Evolutionary conservation across 1,284 basidiomycete genomes (phyloP).

Genomic region (Moesziomyces antarcticus): DNA sequence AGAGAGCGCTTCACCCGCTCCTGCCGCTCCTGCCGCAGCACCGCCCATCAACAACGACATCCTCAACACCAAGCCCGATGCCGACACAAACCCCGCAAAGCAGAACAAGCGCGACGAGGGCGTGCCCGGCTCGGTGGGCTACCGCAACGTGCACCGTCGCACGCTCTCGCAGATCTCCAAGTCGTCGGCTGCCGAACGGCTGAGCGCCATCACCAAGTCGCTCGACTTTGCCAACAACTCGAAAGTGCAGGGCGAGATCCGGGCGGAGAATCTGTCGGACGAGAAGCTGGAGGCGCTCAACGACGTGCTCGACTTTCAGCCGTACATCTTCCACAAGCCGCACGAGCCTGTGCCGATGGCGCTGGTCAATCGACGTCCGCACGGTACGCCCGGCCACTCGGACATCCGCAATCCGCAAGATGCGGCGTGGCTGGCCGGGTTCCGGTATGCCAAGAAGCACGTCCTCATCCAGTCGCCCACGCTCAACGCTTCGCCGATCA

Average conservation of each 20-base stretch:
- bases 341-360: constrained; percentile 76
- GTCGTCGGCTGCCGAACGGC: constrained; percentile 54
- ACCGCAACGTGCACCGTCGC: constrained; percentile 47
- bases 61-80: constrained; percentile 7
- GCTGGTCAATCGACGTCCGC: constrained; percentile 77
- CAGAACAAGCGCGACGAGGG: constrained; percentile 22
- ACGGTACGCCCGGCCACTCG: constrained; percentile 74
- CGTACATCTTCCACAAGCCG: constrained; percentile 56
- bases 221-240: constrained; percentile 67
- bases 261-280: constrained; percentile 39
- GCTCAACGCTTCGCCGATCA: constrained; percentile 78
- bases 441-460: constrained; percentile 76
- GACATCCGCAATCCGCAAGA: constrained; percentile 78
- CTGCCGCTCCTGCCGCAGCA: constrained; percentile 7
- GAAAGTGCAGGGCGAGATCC: constrained; percentile 64
- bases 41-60: constrained; percentile 21
- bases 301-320: constrained; percentile 62
- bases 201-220: constrained; percentile 59
- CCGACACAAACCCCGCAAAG: background rate
- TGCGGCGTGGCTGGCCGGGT: constrained; percentile 79
- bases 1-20: background rate
- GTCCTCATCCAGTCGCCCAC: constrained; percentile 79
- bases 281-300: constrained; percentile 32
- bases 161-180: constrained; percentile 57
- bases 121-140: constrained; percentile 54